Evolutionary conservation across 2,329 filamentous ascomycete genomes (phyloP).

Genomic region (Lecanoromycetidae sp.): DNA sequence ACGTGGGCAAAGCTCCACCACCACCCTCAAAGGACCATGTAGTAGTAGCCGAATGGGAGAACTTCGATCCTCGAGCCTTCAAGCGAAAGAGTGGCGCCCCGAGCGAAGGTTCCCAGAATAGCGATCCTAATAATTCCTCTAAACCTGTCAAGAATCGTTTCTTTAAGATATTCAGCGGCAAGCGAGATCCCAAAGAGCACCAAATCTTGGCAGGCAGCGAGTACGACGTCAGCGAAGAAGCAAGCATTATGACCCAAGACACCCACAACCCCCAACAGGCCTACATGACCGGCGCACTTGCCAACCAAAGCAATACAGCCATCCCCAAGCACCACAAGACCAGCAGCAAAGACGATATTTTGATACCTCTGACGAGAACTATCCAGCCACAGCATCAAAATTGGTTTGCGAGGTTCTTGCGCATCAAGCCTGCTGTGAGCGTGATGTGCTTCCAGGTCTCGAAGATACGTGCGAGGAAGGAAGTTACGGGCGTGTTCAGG

Average conservation of each 20-base stretch:
- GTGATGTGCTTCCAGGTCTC: constrained; percentile 64
- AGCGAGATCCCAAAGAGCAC: constrained; percentile 30
- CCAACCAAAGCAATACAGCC: constrained; percentile 6
- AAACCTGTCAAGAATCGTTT: constrained; percentile 37
- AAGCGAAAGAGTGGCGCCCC: constrained; percentile 9
- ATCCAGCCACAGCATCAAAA: constrained; percentile 43
- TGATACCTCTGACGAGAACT: not conserved
- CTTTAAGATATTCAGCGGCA: constrained; percentile 39
- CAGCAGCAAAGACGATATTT: constrained; percentile 8
- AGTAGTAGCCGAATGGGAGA: constrained; percentile 1
- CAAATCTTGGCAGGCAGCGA: constrained; percentile 25
- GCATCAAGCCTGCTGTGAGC: constrained; percentile 69
- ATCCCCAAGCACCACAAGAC: constrained; percentile 7
- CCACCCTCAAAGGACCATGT: not conserved
- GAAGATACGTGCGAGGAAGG: constrained; percentile 61
- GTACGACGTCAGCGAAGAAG: constrained; percentile 18
- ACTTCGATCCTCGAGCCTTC: constrained; percentile 2
- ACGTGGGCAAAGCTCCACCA: constrained; percentile 9
- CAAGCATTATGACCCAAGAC: constrained; percentile 16
- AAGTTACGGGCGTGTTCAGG: constrained; percentile 60
- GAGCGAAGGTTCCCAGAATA: constrained; percentile 8
- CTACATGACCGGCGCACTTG: constrained; percentile 14
- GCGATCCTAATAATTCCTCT: constrained; percentile 15
- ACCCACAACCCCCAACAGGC: constrained; percentile 9
- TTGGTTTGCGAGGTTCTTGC: constrained; percentile 81